These are phyloP conservation scores for Trametes coccinea DNA, from an alignment of 768 basidiomycete genomes.

Conservation along the genomic window DNA sequence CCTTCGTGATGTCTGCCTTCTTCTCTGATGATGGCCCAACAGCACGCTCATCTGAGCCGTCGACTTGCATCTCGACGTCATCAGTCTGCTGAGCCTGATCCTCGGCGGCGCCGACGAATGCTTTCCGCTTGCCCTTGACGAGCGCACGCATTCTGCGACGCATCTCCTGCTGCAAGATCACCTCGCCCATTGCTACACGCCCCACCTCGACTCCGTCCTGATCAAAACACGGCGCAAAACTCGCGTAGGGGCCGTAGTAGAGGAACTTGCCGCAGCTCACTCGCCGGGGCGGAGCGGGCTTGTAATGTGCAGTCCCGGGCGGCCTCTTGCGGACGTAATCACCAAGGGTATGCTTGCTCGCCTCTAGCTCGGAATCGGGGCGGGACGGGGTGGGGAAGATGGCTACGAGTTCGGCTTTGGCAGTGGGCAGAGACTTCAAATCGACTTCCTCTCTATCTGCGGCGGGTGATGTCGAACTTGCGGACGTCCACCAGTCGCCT, in stretches of 20 bases:
- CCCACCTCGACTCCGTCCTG: conserved; percentile 77
- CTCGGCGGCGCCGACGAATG: conserved; percentile 5
- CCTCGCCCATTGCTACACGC: conserved; percentile 56
- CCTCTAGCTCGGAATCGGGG: conserved; percentile 23
- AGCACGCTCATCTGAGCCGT: conserved; percentile 4
- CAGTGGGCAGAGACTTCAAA: conserved; percentile 56
- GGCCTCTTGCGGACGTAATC: conserved; percentile 52
- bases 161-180: conserved; percentile 53
- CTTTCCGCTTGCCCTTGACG: conserved; percentile 32
- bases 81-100: neutral
- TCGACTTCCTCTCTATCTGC: conserved; percentile 39
- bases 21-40: conserved; percentile 16
- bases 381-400: conserved; percentile 65
- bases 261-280: conserved; percentile 69
- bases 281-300: conserved; percentile 49
- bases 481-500: conserved; percentile 80
- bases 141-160: conserved; percentile 34
- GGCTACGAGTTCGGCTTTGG: conserved; percentile 74
- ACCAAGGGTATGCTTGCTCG: conserved; percentile 48
- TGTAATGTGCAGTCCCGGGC: conserved; percentile 36
- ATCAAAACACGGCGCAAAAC: conserved; percentile 79
- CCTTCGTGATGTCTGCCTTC: conserved; percentile 38
- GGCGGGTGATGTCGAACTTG: conserved; percentile 46
- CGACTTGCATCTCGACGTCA: conserved; percentile 23
- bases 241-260: conserved; percentile 74